Evolutionary conservation across 1,284 basidiomycete species (phyloP).

Genomic region (Hortiboletus rubellus): DNA sequence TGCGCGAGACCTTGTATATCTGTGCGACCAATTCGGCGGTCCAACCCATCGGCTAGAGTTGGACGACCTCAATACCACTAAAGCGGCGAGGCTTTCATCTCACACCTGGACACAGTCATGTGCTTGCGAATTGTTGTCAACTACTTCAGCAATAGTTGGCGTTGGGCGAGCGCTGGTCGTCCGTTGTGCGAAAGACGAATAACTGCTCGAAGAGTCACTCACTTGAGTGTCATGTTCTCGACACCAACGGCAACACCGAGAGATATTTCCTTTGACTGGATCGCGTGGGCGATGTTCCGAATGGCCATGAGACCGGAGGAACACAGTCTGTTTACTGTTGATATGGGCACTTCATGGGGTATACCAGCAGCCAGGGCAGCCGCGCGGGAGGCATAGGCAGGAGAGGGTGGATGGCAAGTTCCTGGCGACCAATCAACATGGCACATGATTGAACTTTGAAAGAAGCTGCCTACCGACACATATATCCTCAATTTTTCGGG

Average conservation of each 20-base stretch:
- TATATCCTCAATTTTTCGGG: conserved; percentile 72
- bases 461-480: conserved; percentile 60
- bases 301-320: conserved; percentile 87
- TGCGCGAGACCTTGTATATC: conserved; percentile 70
- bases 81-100: neutral
- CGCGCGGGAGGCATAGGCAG: conserved; percentile 74
- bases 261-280: conserved; percentile 65
- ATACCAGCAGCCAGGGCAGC: conserved; percentile 83
- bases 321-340: conserved; percentile 82
- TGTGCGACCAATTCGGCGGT: conserved; percentile 86
- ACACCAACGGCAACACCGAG: conserved; percentile 80
- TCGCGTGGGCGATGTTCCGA: conserved; percentile 75
- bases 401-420: conserved; percentile 85
- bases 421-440: conserved; percentile 41
- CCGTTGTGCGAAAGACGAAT: neutral
- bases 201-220: conserved; percentile 26
- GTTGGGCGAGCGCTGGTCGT: conserved; percentile 69
- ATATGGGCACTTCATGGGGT: conserved; percentile 72
- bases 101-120: conserved; percentile 76
- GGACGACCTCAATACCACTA: conserved; percentile 7
- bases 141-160: conserved; percentile 62
- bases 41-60: conserved; percentile 84
- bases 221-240: conserved; percentile 86
- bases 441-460: neutral
- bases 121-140: conserved; percentile 55